Evolutionary conservation across 352 stramenopile genomes (phyloP), one percentile per base, ranked within the genome.

Genomic region (Globisporangium nagaii): DNA sequence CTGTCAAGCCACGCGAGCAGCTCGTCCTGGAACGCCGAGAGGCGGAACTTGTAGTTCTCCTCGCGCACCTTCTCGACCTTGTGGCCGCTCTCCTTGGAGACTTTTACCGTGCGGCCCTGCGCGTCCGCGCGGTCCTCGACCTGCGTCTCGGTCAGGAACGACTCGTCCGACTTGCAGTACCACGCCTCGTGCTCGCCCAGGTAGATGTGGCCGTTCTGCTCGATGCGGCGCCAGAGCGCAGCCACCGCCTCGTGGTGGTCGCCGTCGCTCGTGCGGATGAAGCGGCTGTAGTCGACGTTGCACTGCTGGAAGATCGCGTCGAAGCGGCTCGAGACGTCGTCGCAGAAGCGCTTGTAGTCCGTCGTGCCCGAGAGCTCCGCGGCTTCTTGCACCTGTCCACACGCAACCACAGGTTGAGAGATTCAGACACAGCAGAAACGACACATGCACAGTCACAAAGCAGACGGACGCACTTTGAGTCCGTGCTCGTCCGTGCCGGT

Each of bases 401-500:
- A 13, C 17, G 4, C 3, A 62, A 30, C 30, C 41, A 47, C 9
- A 9, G 19, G 19, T 10, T 0, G 9, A 25, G 43, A 36, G 15
- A 9, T 30, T 24, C 15, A 50, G n/a, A 6, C 10, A 17, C 39
- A 44, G 19, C 25, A 36, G 19, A 22, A 11, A 17, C 42, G 13
- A 22, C 19, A 46, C 9, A 30, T 9, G 20, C 17, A 31, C 7
- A 27, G 20, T 4, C n/a, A n/a, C 4, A 24, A 9, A n/a, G 15
- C 19, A 34, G 11, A 17, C 25, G 17, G 4, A 51, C 44, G 13
- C 24, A 53, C 63, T 49, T 95, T 95, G 39, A 98, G 81, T 0
- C 97, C 97, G 68, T 99, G 97, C 78, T 99, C 97, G 70, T 99
- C 97, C 4, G 97, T 99, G 32, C 97, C 97, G 10, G 88, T 99